Evolutionary conservation across 306 rosid genomes (phyloP).

Genomic region (Clitoria ternatea): DNA sequence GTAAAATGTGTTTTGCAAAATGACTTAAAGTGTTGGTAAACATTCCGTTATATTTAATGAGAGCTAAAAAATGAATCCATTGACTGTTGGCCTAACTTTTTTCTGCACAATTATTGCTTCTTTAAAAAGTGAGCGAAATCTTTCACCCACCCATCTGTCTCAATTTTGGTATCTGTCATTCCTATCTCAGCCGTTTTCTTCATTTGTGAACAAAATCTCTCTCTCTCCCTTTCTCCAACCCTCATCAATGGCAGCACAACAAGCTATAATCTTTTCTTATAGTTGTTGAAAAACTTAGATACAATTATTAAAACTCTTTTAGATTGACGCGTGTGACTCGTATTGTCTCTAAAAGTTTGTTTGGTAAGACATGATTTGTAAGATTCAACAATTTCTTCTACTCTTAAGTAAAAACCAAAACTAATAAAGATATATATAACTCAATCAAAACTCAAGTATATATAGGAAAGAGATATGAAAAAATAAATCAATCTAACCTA

Average conservation of each 20-base stretch:
- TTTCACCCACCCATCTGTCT: slow-evolving; percentile 52
- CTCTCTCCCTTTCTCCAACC: slow-evolving; percentile 19
- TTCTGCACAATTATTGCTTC: slow-evolving; percentile 47
- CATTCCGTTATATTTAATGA: slow-evolving; percentile 38
- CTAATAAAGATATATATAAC: no score
- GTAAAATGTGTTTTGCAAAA: not conserved
- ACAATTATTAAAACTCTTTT: no score
- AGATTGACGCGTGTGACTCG: no score
- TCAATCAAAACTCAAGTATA: no score
- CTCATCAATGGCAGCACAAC: not conserved
- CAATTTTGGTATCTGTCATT: slow-evolving; percentile 31
- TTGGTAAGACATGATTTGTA: no score
- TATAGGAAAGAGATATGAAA: no score
- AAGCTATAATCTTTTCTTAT: slow-evolving; percentile 5
- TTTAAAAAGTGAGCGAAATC: slow-evolving; percentile 43
- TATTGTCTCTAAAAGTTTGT: no score
- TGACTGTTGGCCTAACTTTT: slow-evolving; percentile 75
- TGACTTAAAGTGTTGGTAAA: slow-evolving; percentile 3
- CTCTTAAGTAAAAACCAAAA: no score
- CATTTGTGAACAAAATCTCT: slow-evolving; percentile 29
- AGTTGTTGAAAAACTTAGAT: no score
- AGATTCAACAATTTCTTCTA: no score
- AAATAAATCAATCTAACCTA: no score
- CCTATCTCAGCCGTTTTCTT: slow-evolving; percentile 50
- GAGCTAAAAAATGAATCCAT: slow-evolving; percentile 15